Percentiles rank a stretch among this genome's conserved stretches.
Conservation (phyloP, 345 rosid species). For the Salix brachista region DNA sequence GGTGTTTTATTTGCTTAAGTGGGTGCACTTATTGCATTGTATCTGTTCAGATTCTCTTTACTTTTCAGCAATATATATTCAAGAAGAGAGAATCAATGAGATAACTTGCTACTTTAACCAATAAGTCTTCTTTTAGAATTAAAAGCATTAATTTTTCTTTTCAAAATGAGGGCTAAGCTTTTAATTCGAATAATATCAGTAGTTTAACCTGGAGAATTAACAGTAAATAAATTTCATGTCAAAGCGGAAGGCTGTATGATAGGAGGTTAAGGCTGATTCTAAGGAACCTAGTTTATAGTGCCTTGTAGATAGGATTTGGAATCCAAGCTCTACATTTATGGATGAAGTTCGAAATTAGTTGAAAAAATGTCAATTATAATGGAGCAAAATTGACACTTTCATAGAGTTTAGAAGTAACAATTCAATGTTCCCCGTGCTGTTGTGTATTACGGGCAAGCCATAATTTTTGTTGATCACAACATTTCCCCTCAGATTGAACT, state of each 20-base stretch:
- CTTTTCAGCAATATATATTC: background rate
- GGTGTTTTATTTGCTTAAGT: constrained; percentile 9
- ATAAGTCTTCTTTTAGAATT: background rate
- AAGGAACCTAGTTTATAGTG: too few species aligned
- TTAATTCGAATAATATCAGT: too few species aligned
- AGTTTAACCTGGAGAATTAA: too few species aligned
- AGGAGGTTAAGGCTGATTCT: too few species aligned
- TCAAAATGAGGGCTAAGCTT: too few species aligned
- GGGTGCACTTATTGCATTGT: background rate
- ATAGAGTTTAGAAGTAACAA: background rate
- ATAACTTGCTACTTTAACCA: background rate
- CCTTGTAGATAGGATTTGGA: too few species aligned
- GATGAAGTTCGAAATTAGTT: too few species aligned
- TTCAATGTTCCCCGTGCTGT: background rate
- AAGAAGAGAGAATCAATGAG: background rate
- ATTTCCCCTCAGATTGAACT: too few species aligned
- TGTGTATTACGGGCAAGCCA: background rate
- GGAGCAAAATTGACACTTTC: background rate
- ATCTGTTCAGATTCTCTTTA: background rate
- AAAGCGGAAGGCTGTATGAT: background rate
- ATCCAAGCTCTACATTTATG: too few species aligned
- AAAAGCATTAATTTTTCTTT: too few species aligned
- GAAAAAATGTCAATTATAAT: background rate
- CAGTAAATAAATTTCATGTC: background rate
- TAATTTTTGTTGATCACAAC: background rate